Evolutionary conservation across 257 asterid species (phyloP), one percentile per base, ranked within the genome.

Genomic region (Fraxinus cuspidata): DNA sequence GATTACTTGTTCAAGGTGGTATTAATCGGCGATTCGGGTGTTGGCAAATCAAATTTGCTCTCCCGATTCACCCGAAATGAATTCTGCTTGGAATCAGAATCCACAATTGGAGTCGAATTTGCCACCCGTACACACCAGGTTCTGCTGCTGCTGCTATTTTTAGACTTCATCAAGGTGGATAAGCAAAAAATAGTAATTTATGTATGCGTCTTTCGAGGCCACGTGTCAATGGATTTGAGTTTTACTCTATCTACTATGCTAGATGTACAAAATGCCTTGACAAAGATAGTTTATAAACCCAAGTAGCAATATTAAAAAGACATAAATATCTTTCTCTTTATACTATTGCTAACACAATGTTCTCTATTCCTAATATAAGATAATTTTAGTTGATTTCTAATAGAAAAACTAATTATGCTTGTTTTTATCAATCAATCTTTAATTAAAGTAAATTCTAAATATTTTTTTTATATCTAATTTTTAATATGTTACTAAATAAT

Each of bases 111-210:
- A 77, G 94, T 89, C 72, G 94, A 89, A 78, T 89, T 89, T 87
- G 94, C 94, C 40, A 87, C 94, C 70, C 89, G 94, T 67, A 89
- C 94, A 37, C 94, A 88, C 51, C 92, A 89, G 94, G 94, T 89
- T 28, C 71, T n/a, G 42, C 42, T 37, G 11, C 11, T 32, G 35
- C 35, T 37, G 16, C 10, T 72, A 18, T 47, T 42, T 80, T 28
- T 72, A 25, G 70, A 60, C 7, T 83, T 72, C 34, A 53, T 4
- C 38, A 27, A 28, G 21, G 78, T 15, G 66, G 66, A 15, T 28
- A 9, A 7, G 31, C 16, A n/a, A 19, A 7, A 34, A 4, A 38
- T 3, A 27, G 13, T 7, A 21, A 16, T 40, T 71, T 65, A 47
- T 13, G 35, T 79, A 13, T n/a, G 67, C 18, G 18, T 25, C 31